Evolutionary conservation across 345 rosid species (phyloP).

Genomic region (Syzygium grande): DNA sequence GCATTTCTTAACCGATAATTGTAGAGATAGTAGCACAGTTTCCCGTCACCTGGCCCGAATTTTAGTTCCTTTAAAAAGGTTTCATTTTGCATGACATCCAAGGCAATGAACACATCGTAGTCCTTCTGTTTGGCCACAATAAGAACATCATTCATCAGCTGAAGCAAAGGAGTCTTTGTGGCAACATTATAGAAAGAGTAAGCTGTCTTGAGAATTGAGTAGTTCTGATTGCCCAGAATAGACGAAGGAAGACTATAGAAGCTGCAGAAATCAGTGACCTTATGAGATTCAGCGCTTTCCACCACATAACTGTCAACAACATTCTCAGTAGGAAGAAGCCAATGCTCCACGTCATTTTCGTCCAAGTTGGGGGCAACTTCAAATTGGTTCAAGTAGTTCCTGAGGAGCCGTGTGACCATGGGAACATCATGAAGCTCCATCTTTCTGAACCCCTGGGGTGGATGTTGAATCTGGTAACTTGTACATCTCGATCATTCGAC

Average conservation of each 20-base stretch:
- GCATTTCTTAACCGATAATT: constrained; percentile 27
- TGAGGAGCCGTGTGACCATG: constrained; percentile 64
- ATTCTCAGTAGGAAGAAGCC: constrained; percentile 71
- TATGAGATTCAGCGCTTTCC: constrained; percentile 74
- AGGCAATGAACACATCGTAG: constrained; percentile 44
- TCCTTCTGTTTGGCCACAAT: constrained; percentile 53
- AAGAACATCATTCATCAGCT: constrained; percentile 48
- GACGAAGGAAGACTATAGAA: constrained; percentile 49
- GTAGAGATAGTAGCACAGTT: constrained; percentile 45
- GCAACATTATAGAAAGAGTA: constrained; percentile 41
- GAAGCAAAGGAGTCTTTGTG: constrained; percentile 37
- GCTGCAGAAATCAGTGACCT: constrained; percentile 85
- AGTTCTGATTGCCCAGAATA: constrained; percentile 33
- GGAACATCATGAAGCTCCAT: constrained; percentile 85
- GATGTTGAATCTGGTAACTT: constrained; percentile 61
- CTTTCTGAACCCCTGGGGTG: constrained; percentile 86
- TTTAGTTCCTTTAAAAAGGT: constrained; percentile 45
- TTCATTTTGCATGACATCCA: constrained; percentile 46
- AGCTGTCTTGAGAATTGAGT: constrained; percentile 37
- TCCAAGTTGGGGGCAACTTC: constrained; percentile 76
- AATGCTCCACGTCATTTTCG: constrained; percentile 76
- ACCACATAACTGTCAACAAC: constrained; percentile 84
- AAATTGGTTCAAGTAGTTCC: constrained; percentile 65
- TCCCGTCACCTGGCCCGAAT: constrained; percentile 47
- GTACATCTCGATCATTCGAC: constrained; percentile 79